phyloP scores from a whole-genome alignment of 176 grass and related monocot species.

The Hsuehochloa calcarea region DNA sequence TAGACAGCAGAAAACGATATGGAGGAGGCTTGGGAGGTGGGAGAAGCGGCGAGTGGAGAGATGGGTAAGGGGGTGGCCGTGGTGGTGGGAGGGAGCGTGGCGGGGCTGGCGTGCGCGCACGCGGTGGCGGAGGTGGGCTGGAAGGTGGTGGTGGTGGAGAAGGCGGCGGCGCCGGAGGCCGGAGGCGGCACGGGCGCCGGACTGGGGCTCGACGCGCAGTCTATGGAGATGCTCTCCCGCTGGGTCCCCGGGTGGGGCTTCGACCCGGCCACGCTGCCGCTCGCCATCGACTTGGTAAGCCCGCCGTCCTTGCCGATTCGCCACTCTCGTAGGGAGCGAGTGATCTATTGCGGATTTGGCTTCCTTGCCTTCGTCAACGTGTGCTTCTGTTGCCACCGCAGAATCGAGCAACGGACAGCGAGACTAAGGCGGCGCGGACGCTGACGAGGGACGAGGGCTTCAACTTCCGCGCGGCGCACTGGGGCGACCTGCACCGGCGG shows the following conservation, averaged over 20 bases:
- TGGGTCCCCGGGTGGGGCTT: slow-evolving; percentile 54
- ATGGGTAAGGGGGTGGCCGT: slow-evolving; percentile 54
- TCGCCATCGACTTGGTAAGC: slow-evolving; percentile 69
- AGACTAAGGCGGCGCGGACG: slow-evolving; percentile 53
- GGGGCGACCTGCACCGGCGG: slow-evolving; percentile 71
- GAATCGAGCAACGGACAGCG: slow-evolving; percentile 68
- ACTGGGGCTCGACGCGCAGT: slow-evolving; percentile 69
- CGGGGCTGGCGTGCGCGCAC: slow-evolving; percentile 76
- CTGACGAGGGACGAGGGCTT: slow-evolving; percentile 56
- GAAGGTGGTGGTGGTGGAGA: slow-evolving; percentile 72
- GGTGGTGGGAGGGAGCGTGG: slow-evolving; percentile 82
- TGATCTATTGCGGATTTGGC: not conserved
- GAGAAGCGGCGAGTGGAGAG: not conserved
- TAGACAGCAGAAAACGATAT: slow-evolving; percentile 1
- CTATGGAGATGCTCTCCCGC: slow-evolving; percentile 55
- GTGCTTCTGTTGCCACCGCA: slow-evolving; percentile 9
- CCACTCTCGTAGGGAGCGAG: not conserved
- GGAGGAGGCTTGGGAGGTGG: not conserved
- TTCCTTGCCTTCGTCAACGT: not conserved
- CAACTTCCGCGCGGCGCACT: slow-evolving; percentile 71
- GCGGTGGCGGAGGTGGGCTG: slow-evolving; percentile 58
- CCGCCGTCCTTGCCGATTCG: not conserved
- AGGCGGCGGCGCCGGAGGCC: slow-evolving; percentile 48
- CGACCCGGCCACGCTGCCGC: slow-evolving; percentile 44
- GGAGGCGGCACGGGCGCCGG: slow-evolving; percentile 63